Conservation (phyloP, 257 asterid species). For the Solanum arcanum region DNA sequence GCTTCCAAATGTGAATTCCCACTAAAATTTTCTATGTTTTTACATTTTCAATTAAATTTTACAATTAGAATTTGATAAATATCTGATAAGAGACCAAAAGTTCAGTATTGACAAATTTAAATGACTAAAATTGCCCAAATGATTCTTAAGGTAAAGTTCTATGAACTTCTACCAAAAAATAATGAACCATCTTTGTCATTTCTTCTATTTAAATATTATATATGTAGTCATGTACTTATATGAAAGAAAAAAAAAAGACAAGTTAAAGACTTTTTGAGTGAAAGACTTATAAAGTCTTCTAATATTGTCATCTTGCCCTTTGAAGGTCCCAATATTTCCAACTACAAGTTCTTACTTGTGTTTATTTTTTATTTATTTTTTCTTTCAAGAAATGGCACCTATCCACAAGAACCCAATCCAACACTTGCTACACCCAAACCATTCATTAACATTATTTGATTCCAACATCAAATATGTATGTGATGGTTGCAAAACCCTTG, state of each 20-base stretch:
- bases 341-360: neutral
- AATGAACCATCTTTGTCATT: neutral
- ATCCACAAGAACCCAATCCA: slow-evolving; percentile 6
- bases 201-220: neutral
- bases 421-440: slow-evolving; percentile 33
- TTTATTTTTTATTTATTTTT: neutral
- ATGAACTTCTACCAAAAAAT: neutral
- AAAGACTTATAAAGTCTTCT: neutral
- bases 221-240: neutral
- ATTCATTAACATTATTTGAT: slow-evolving; percentile 9
- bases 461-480: slow-evolving; percentile 13
- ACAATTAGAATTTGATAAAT: neutral
- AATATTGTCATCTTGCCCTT: neutral
- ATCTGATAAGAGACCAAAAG: neutral
- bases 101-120: neutral
- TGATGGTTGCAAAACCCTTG: slow-evolving; percentile 29
- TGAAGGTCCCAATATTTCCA: neutral
- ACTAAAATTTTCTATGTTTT: neutral
- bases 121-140: neutral
- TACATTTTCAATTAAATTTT: neutral
- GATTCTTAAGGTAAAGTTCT: neutral
- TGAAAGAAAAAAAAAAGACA: too few species aligned
- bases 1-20: neutral
- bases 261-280: neutral
- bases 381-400: slow-evolving; percentile 12